phyloP scores from a whole-genome alignment of 2,329 filamentous ascomycete species.

The Microthyrium microscopicum region DNA sequence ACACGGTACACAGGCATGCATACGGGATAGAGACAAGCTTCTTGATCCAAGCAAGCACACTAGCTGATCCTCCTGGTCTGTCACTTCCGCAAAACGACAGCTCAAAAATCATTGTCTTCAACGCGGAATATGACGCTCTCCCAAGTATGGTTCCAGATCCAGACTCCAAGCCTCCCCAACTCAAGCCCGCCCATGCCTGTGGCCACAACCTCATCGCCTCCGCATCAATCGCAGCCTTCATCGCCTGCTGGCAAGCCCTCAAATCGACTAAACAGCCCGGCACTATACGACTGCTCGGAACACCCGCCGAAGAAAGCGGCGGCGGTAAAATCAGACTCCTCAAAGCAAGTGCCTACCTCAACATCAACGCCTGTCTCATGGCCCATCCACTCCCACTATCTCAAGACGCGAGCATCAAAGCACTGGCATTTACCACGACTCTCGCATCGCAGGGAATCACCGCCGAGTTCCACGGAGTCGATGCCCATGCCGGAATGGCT shows the following conservation, averaged over 20 bases:
- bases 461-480: slow-evolving; percentile 13
- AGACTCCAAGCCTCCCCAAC: too few species aligned
- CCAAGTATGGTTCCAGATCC: slow-evolving; percentile 32
- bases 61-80: too few species aligned
- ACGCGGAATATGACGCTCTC: slow-evolving; percentile 34
- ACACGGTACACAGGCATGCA: too few species aligned
- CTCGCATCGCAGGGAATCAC: slow-evolving; percentile 4
- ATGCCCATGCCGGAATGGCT: slow-evolving; percentile 22
- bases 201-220: slow-evolving; percentile 39
- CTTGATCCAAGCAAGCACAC: too few species aligned
- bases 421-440: too few species aligned
- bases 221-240: slow-evolving; percentile 28
- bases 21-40: too few species aligned
- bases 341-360: slow-evolving; percentile 25
- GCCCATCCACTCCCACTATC: slow-evolving; percentile 15
- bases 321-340: slow-evolving; percentile 35
- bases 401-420: slow-evolving; percentile 12
- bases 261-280: slow-evolving; percentile 25
- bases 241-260: slow-evolving; percentile 31
- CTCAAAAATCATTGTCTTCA: slow-evolving; percentile 31
- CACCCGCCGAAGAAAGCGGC: slow-evolving; percentile 37
- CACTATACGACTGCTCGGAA: slow-evolving; percentile 32
- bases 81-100: too few species aligned
- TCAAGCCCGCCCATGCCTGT: too few species aligned
- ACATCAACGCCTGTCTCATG: slow-evolving; percentile 20